Percentiles rank a stretch among this genome's conserved stretches.
Evolutionary conservation across 768 basidiomycete genomes (phyloP).

Genomic region (Russula brevipes): DNA sequence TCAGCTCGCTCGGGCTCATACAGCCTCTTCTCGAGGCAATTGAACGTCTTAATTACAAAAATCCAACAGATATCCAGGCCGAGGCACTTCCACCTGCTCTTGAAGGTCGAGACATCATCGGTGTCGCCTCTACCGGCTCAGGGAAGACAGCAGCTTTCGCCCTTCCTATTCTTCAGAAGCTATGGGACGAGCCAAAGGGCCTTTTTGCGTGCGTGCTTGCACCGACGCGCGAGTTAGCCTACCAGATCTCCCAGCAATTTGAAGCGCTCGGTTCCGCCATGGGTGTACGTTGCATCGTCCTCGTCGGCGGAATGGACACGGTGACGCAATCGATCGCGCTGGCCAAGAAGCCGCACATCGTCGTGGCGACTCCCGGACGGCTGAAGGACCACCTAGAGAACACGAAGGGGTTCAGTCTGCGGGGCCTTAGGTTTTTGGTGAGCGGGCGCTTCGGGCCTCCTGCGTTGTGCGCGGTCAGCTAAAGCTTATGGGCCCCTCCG

Average conservation of each 20-base stretch:
- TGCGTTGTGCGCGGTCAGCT: slow-evolving; percentile 1
- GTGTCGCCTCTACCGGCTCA: slow-evolving; percentile 95
- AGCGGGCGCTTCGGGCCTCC: slow-evolving; percentile 28
- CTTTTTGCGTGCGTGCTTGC: slow-evolving; percentile 92
- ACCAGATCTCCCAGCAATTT: slow-evolving; percentile 97
- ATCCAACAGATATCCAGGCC: slow-evolving; percentile 87
- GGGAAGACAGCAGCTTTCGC: slow-evolving; percentile 99
- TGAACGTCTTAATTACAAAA: slow-evolving; percentile 71
- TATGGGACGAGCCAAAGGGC: slow-evolving; percentile 94
- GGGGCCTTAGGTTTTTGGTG: slow-evolving; percentile 83
- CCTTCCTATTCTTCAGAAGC: slow-evolving; percentile 88
- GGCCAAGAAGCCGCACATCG: slow-evolving; percentile 88
- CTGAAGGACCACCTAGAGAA: slow-evolving; percentile 92
- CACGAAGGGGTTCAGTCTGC: slow-evolving; percentile 92
- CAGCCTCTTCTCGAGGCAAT: slow-evolving; percentile 85
- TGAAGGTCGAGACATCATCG: slow-evolving; percentile 91
- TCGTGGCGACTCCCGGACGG: slow-evolving; percentile 94
- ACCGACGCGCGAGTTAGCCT: slow-evolving; percentile 96
- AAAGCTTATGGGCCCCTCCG: background rate
- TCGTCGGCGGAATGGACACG: slow-evolving; percentile 95
- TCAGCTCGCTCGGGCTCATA: slow-evolving; percentile 83
- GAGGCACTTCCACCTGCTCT: slow-evolving; percentile 84
- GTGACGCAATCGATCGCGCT: slow-evolving; percentile 87
- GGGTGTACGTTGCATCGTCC: slow-evolving; percentile 84
- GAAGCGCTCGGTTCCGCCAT: slow-evolving; percentile 87